Evolutionary conservation across 345 rosid species (phyloP).

Genomic region (Gossypium rotundifolium): DNA sequence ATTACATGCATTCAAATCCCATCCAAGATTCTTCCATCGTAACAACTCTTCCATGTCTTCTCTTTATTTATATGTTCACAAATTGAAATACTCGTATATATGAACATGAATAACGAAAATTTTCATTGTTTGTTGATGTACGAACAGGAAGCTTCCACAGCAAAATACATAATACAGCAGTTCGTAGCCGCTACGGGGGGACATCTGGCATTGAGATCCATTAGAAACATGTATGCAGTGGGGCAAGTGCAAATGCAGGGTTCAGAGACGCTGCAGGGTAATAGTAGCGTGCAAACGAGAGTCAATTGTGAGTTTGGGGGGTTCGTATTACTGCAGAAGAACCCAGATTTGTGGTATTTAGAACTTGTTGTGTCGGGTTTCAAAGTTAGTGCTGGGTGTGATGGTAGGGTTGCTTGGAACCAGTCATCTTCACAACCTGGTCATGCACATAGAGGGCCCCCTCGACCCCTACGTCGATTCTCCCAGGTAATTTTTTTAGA

Average conservation of each 20-base stretch:
- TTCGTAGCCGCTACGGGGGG: constrained; percentile 86
- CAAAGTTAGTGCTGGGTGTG: constrained; percentile 85
- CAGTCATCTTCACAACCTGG: constrained; percentile 81
- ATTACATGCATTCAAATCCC: constrained; percentile 22
- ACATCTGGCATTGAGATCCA: constrained; percentile 42
- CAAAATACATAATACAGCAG: constrained; percentile 81
- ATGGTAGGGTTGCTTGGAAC: constrained; percentile 89
- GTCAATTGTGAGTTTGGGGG: constrained; percentile 75
- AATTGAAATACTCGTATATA: no score
- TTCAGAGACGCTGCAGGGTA: constrained; percentile 62
- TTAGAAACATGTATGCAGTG: constrained; percentile 76
- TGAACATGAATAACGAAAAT: not conserved
- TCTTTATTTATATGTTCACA: not conserved
- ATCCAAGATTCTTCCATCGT: constrained; percentile 53
- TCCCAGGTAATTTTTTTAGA: constrained; percentile 46
- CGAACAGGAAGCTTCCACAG: constrained; percentile 71
- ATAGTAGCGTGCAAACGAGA: constrained; percentile 35
- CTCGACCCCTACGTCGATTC: constrained; percentile 83
- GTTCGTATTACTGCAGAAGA: constrained; percentile 88
- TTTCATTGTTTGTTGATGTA: not conserved
- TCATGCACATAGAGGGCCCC: constrained; percentile 74
- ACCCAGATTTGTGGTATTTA: constrained; percentile 80
- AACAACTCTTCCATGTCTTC: constrained; percentile 1
- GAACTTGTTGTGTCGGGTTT: constrained; percentile 82
- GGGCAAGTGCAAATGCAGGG: constrained; percentile 87